A percentile compares a stretch with the other conserved stretches of the same genome.
These are phyloP conservation scores for Thermoascus crustaceus DNA, from an alignment of 2,329 filamentous ascomycete genomes.

Conservation along the genomic window DNA sequence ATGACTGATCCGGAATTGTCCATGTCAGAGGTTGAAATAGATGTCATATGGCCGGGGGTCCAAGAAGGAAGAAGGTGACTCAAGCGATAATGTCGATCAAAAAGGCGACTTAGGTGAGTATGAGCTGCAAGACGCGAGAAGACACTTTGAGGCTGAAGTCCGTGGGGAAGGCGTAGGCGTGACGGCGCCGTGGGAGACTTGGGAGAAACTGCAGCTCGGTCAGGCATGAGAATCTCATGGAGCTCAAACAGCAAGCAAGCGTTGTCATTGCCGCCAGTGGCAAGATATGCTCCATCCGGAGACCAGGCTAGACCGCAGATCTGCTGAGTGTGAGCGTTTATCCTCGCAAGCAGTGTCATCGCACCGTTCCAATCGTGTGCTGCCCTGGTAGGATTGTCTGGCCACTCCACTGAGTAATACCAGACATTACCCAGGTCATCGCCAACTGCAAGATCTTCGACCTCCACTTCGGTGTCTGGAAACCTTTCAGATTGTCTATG, in stretches of 20 bases:
- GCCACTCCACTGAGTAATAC: slow-evolving; percentile 87
- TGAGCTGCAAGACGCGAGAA: slow-evolving; percentile 16
- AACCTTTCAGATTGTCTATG: slow-evolving; percentile 42
- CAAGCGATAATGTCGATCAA: slow-evolving; percentile 16
- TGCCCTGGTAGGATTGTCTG: slow-evolving; percentile 48
- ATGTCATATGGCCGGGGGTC: slow-evolving; percentile 12
- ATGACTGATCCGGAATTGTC: slow-evolving; percentile 21
- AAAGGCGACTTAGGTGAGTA: slow-evolving; percentile 14
- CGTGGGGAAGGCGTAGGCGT: background rate
- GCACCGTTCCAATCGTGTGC: slow-evolving; percentile 68
- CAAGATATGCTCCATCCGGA: slow-evolving; percentile 64
- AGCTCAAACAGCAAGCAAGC: slow-evolving; percentile 72
- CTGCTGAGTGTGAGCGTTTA: slow-evolving; percentile 76
- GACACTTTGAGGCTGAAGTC: slow-evolving; percentile 7
- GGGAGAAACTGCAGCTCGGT: background rate
- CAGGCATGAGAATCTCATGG: slow-evolving; percentile 44
- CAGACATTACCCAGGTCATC: slow-evolving; percentile 77
- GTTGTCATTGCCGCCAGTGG: slow-evolving; percentile 90
- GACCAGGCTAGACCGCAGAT: slow-evolving; percentile 93
- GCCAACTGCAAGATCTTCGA: slow-evolving; percentile 79
- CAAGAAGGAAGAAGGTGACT: slow-evolving; percentile 21
- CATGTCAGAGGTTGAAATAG: slow-evolving; percentile 15
- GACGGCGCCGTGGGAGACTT: background rate
- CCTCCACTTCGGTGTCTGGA: slow-evolving; percentile 48
- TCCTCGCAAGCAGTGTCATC: slow-evolving; percentile 67